Evolutionary conservation across 1,284 basidiomycete genomes (phyloP).

Genomic region (Moesziomyces parantarcticus): DNA sequence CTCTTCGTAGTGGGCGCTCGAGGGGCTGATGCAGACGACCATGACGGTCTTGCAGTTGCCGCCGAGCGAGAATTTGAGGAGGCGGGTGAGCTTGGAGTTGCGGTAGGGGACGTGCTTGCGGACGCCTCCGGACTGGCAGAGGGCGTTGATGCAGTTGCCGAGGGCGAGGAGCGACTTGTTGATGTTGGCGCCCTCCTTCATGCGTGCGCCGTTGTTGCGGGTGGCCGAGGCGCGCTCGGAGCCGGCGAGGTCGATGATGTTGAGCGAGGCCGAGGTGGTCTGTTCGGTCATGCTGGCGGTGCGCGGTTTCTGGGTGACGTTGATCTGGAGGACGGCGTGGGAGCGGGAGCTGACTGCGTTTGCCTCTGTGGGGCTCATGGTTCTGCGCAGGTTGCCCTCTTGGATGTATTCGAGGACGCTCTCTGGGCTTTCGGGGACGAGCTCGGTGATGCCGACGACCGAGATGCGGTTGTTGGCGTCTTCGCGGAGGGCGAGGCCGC

Average conservation of each 20-base stretch:
- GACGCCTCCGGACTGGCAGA: constrained; percentile 61
- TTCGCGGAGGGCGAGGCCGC: constrained; percentile 63
- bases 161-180: constrained; percentile 67
- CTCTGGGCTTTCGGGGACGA: constrained; percentile 60
- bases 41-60: constrained; percentile 68
- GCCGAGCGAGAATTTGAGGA: constrained; percentile 68
- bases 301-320: constrained; percentile 64
- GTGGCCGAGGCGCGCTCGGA: constrained; percentile 66
- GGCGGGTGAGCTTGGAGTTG: constrained; percentile 65
- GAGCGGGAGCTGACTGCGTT: constrained; percentile 65
- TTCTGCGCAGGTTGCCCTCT: constrained; percentile 65
- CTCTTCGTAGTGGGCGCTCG: constrained; percentile 67
- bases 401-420: constrained; percentile 64
- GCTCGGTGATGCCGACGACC: constrained; percentile 67
- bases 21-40: constrained; percentile 67
- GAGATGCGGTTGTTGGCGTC: constrained; percentile 65
- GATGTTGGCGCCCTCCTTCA: constrained; percentile 68
- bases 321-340: constrained; percentile 67
- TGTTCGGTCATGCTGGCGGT: constrained; percentile 62
- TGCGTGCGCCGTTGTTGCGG: constrained; percentile 65
- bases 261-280: constrained; percentile 64
- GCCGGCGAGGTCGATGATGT: constrained; percentile 67
- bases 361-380: constrained; percentile 66
- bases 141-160: constrained; percentile 67
- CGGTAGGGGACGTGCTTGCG: constrained; percentile 64